These are phyloP conservation scores for Zygosaccharomyces sapae DNA, from an alignment of 1,139 yeast genomes.

Conservation along the genomic window DNA sequence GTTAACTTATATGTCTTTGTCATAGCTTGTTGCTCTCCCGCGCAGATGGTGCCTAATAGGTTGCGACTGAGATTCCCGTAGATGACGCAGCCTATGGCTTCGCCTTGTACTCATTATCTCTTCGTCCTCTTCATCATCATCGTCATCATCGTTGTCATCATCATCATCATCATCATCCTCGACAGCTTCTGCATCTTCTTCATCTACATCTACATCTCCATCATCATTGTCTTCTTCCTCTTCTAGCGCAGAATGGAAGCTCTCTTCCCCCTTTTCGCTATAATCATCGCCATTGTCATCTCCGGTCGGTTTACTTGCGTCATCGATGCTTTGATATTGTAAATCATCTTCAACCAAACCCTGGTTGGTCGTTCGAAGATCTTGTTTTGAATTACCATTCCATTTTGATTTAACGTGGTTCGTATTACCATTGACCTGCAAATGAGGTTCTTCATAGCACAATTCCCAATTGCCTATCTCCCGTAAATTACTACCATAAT, in stretches of 20 bases:
- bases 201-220: constrained; percentile 16
- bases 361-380: neutral
- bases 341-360: neutral
- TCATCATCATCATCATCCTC: constrained; percentile 20
- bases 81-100: constrained; percentile 4
- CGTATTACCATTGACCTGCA: constrained; percentile 5
- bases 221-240: constrained; percentile 10
- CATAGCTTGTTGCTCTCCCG: constrained; percentile 10
- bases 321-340: neutral
- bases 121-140: constrained; percentile 12
- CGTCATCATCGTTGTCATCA: constrained; percentile 14
- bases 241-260: constrained; percentile 16
- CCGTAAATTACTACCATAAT: constrained; percentile 12
- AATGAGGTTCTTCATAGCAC: constrained; percentile 19
- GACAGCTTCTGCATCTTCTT: constrained; percentile 16
- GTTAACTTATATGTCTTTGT: constrained; percentile 4
- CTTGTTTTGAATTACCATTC: neutral
- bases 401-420: neutral
- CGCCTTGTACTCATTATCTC: constrained; percentile 2
- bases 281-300: neutral
- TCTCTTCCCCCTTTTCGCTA: constrained; percentile 6
- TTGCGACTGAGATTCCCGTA: constrained; percentile 2
- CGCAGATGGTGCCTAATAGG: constrained; percentile 6
- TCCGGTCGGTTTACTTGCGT: neutral
- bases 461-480: constrained; percentile 19